A percentile compares a stretch with the other conserved stretches of the same genome.
These are phyloP conservation scores for Myxozyma geophila DNA, from an alignment of 805 yeast species.

Conservation along the genomic window DNA sequence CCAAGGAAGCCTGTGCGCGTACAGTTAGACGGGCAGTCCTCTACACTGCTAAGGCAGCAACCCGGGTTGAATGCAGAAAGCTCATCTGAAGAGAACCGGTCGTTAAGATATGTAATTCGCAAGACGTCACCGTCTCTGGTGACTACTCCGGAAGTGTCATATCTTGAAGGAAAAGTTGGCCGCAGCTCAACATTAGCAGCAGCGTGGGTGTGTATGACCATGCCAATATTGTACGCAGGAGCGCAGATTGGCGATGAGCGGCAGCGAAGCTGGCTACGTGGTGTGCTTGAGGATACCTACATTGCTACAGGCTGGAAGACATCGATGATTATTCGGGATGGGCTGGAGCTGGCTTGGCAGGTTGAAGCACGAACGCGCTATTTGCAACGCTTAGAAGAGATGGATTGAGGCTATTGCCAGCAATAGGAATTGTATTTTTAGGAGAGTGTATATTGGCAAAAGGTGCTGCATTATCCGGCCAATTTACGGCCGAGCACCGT, in stretches of 20 bases:
- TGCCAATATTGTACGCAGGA: constrained; percentile 26
- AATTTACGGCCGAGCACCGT: too few relatives aligned
- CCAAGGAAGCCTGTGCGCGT: neutral
- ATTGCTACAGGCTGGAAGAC: constrained; percentile 25
- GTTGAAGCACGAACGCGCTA: neutral
- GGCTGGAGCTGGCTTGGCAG: constrained; percentile 15
- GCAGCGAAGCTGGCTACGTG: constrained; percentile 16
- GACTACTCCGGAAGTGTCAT: constrained; percentile 4
- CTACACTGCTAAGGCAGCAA: neutral
- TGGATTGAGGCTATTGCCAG: neutral
- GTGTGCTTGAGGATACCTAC: constrained; percentile 7
- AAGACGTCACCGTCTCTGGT: neutral
- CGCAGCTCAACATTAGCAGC: constrained; percentile 15
- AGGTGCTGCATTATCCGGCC: too few relatives aligned
- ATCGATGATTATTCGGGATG: constrained; percentile 16
- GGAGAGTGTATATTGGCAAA: too few relatives aligned
- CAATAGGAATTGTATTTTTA: too few relatives aligned
- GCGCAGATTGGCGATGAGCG: constrained; percentile 16
- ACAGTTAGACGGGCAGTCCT: neutral
- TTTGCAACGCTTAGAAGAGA: neutral
- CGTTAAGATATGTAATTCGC: neutral
- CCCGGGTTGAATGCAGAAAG: neutral
- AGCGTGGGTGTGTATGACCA: constrained; percentile 17
- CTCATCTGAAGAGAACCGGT: neutral
- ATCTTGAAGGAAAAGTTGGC: constrained; percentile 12